Evolutionary conservation across 768 basidiomycete species (phyloP), one percentile per base, ranked within the genome.

Genomic region (Fibroporia radiculosa): DNA sequence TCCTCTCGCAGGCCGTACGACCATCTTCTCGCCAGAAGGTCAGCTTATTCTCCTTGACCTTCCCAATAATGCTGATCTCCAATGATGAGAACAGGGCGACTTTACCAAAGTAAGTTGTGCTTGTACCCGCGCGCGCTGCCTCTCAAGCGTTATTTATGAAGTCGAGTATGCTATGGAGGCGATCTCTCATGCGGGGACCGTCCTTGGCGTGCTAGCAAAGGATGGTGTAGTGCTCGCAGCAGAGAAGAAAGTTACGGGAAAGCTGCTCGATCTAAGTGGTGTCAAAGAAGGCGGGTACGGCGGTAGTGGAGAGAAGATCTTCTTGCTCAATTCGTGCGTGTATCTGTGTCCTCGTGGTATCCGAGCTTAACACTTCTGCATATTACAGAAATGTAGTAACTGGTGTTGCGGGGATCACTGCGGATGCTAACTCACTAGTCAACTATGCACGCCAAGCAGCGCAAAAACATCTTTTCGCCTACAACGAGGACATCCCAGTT

Each of bases 111-210:
- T 93, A 60, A 65, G 84, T 64, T 43, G 50, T 31, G 27, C 23
- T 31, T 10, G 10, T 31, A 31, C 29, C 22, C 32, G 37, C 42
- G 37, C 40, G 29, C 34, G 29, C 29, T 8, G n/a, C 8, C 10
- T 8, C 29, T 31, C 29, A 31, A 8, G 13, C 47, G 19, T 26
- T 24, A 13, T 19, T 5, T 52, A 34, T 20, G 6, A 56, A 95
- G 95, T 98, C 71, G 95, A 99, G 71, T 99, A 99, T 77, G 95
- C 95, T 34, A 96, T 98, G 91, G 96, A 98, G 63, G 92, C 93
- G 47, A 97, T 98, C 73, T 96, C 93, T 23, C 87, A 93, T 58
- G 92, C 91, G 16, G 90, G 90, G 43, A 88, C 91, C 32, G 92
- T 95, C 35, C 78, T 95, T n/a, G 92, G 90, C 32, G 84, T 93